Base-by-base conservation (phyloP, 176 grass and related monocot species). In the Alloteropsis semialata region DNA sequence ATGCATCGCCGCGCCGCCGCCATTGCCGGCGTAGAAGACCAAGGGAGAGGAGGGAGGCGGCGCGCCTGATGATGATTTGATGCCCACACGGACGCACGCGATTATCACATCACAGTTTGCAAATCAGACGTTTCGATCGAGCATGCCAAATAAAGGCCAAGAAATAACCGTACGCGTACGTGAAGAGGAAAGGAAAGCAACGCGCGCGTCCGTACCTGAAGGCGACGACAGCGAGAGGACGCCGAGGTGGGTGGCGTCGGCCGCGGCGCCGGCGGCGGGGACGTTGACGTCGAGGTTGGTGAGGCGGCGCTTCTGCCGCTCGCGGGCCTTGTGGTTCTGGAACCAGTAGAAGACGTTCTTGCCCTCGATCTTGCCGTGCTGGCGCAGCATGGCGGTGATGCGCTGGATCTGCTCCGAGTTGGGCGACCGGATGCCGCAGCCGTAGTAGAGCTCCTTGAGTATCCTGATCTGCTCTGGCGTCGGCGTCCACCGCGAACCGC, bases 341-440 rank as follows among this genome's bases (percentile, higher is more conserved):
- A 99, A 99, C 96, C 96, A 99, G 77, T 99, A 99, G 82, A 99
- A 99, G 37, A 99, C 96, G 76, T 99, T 99, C 91, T 99, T 99
- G 65, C 96, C 96, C 82, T 99, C 96, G 76, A 99, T 96, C 71
- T 88, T 87, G 79, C 96, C 93, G 71, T 92, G 91, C 85, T 96
- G 87, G 13, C 96, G 89, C 1, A 99, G 89, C 62, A 86, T 82
- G 27, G 83, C 87, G 5, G 96, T 91, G 82, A 99, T 99, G 55
- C 91, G 85, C 85, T 99, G 96, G 74, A 99, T 99, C 89, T 99
- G 93, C 60, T 99, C 96, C 37, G 91, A 68, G 82, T 85, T 96
- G 3, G 96, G 96, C 29, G 96, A 99, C 75, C 96, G 68, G 80
- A 99, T 80, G 61, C 96, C 96, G 68, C 85, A 90, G 82, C 84